Base-by-base conservation (phyloP, 345 rosid genomes). In the Boechera stricta region DNA sequence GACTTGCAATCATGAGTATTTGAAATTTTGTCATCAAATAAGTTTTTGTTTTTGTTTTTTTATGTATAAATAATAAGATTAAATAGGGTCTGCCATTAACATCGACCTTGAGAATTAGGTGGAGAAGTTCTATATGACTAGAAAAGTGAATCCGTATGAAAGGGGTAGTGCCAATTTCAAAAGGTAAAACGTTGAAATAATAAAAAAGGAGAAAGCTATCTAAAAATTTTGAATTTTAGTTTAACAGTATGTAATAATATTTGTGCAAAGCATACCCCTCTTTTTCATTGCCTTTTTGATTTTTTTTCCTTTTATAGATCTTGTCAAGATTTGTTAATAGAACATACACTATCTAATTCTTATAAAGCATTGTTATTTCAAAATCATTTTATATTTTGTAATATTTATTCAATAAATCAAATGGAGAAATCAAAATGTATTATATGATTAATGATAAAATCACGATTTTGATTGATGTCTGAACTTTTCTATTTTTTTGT, bases 321-420 rank as follows among this genome's bases (percentile, higher is more conserved):
- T 57, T 77, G 72, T 77, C 39, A 71, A 70, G 80, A 77, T 77
- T 71, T 70, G 60, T 45, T 64, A 45, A 69, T 42, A 62, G 42
- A 53, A 62, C 64, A 70, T 35, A 55, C 67, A 70, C 76, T 44
- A 53, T 51, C 48, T 48, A 56, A 56, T 38, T 62, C 51, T 51
- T 70, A 44, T 18, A 11, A 31, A 35, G 52, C 24, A 58, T 32
- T 15, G 7, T 55, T 55, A 24, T 53, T 6, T 13, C 1, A 7
- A 48, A 32, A 3, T 24, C 9, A 8, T 9, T 13, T 24, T 4
- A 33, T 41, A 38, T 5, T 68, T 38, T 33, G 55, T 73, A 29
- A 35, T 38, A 8, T 39, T 0, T 13, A 45, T 13, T 24, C 33
- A 12, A 31, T 42, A 42, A 48, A 66, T 10, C n/a, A 16, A 10